Conservation (phyloP, 2,329 filamentous ascomycete genomes). For the Aureobasidium mangrovei region DNA sequence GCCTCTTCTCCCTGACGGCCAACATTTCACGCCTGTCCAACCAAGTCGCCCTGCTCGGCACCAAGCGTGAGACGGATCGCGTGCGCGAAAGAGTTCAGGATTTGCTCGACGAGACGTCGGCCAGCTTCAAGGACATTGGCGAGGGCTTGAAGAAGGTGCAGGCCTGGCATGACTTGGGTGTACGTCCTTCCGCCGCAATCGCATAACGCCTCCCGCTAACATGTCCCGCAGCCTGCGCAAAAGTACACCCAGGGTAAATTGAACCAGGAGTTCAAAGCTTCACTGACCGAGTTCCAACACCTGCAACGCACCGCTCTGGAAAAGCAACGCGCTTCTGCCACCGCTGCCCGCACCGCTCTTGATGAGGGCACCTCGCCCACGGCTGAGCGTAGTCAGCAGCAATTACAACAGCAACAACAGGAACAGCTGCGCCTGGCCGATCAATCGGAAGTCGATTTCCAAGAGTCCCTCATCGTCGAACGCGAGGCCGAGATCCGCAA, state of each 20-base stretch:
- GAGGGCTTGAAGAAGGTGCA: slow-evolving; percentile 91
- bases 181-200: slow-evolving; percentile 39
- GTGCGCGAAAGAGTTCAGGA: slow-evolving; percentile 85
- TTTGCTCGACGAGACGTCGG: slow-evolving; percentile 75
- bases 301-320: slow-evolving; percentile 87
- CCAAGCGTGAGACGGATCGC: slow-evolving; percentile 81
- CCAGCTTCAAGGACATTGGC: slow-evolving; percentile 82
- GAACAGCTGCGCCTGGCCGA: slow-evolving; percentile 73
- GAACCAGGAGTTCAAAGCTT: slow-evolving; percentile 82
- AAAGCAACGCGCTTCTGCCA: slow-evolving; percentile 80
- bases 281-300: slow-evolving; percentile 81
- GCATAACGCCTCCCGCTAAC: slow-evolving; percentile 13
- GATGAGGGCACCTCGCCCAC: slow-evolving; percentile 42
- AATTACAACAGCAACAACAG: slow-evolving; percentile 43
- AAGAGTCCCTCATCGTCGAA: slow-evolving; percentile 90
- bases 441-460: slow-evolving; percentile 95
- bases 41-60: slow-evolving; percentile 79
- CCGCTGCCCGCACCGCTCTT: slow-evolving; percentile 71
- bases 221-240: slow-evolving; percentile 63
- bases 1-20: slow-evolving; percentile 79
- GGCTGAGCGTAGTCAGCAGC: slow-evolving; percentile 43
- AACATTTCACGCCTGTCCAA: slow-evolving; percentile 78
- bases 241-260: slow-evolving; percentile 95
- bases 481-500: slow-evolving; percentile 94
- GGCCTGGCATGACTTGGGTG: slow-evolving; percentile 58